Base-by-base conservation (phyloP, 2,329 filamentous ascomycete genomes). In the Scleromitrula shiraiana region DNA sequence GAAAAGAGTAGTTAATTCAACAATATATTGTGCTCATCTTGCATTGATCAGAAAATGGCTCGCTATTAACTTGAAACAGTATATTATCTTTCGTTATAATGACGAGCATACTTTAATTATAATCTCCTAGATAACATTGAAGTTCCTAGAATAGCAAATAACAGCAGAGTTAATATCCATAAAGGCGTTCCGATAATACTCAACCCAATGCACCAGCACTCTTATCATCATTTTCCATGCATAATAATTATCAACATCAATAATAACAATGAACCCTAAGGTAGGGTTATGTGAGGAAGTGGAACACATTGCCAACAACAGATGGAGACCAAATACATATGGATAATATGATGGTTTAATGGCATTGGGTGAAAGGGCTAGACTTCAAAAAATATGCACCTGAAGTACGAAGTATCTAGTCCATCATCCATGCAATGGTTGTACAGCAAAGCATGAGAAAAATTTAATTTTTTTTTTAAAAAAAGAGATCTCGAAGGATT, bases 271-370 rank as follows among this genome's bases (percentile, higher is more conserved):
- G 12, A 27, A 10, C 35, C 33, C 29, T 22, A 35, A 39, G 15
- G 23, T 35, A 26, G 39, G 36, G 23, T 42, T 41, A 26, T 41
- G 32, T 44, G 45, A 41, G 27, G 37, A 32, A 41, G 45, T 47
- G 45, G 45, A 46, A 39, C 43, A 24, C 33, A 29, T 30, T 46
- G 45, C 45, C 45, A 47, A 29, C 45, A 41, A 47, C 32, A 37
- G 45, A 47, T 41, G 45, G 45, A 30, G 36, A 41, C n/a, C n/a
- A n/a, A n/a, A n/a, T n/a, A n/a, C n/a, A n/a, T n/a, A n/a, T n/a
- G n/a, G n/a, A 20, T 26, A 20, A 46, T 26, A 30, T 38, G 20
- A 19, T 46, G 43, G 36, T 33, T 26, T 30, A 32, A 33, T 22
- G 36, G 44, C 19, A 46, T 46, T 46, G 36, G 44, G 41, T 33